Evolutionary conservation across 2,329 filamentous ascomycete genomes (phyloP).

Genomic region (Alternaria sp.): DNA sequence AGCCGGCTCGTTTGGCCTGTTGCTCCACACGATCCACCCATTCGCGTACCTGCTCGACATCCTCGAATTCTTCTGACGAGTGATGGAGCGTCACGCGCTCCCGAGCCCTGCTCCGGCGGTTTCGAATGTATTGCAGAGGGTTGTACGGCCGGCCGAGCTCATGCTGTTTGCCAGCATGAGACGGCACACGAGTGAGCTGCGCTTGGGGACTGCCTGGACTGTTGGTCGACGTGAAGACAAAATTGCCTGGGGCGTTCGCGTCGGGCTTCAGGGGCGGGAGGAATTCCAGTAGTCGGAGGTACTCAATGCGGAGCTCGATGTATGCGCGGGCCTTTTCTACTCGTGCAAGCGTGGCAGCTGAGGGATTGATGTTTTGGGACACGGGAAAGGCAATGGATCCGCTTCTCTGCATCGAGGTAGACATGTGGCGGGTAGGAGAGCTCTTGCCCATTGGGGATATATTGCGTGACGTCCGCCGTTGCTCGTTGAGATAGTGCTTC

Average conservation of each 20-base stretch:
- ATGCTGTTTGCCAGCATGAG: constrained; percentile 49
- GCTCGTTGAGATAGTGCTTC: constrained; percentile 75
- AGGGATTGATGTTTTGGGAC: constrained; percentile 68
- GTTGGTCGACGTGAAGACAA: constrained; percentile 50
- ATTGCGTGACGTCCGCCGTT: constrained; percentile 69
- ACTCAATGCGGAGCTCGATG: constrained; percentile 86
- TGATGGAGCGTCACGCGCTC: constrained; percentile 79
- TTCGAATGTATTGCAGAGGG: constrained; percentile 90
- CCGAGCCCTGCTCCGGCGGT: constrained; percentile 82
- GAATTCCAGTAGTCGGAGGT: constrained; percentile 79
- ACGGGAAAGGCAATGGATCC: constrained; percentile 35
- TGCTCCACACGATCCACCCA: constrained; percentile 79
- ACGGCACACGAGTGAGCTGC: constrained; percentile 50
- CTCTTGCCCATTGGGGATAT: constrained; percentile 64
- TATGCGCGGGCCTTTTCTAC: constrained; percentile 86
- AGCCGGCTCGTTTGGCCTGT: constrained; percentile 51
- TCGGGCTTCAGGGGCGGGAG: constrained; percentile 75
- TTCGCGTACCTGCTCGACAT: constrained; percentile 73
- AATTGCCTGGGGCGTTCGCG: constrained; percentile 54
- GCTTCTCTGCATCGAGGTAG: constrained; percentile 36
- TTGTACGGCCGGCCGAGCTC: constrained; percentile 81
- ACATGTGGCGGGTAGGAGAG: constrained; percentile 46
- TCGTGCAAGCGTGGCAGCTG: constrained; percentile 80
- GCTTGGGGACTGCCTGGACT: constrained; percentile 54
- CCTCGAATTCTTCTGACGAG: constrained; percentile 78